Evolutionary conservation across 2,329 filamentous ascomycete genomes (phyloP).

Genomic region (Stagonosporopsis rhizophila): DNA sequence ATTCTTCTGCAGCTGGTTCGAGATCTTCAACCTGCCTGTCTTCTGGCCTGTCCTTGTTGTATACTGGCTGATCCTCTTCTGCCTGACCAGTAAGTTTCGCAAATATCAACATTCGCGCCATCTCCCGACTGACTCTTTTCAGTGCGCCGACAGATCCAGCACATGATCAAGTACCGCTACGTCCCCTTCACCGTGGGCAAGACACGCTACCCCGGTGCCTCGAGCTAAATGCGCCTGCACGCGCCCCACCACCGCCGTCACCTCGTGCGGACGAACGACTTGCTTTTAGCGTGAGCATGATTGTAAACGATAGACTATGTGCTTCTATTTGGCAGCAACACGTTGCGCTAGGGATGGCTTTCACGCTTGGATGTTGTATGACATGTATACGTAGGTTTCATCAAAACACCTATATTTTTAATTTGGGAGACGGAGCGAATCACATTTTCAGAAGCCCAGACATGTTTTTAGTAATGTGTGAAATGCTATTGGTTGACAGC

Average conservation of each 20-base stretch:
- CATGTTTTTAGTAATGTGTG: neutral
- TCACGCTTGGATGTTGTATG: constrained; percentile 26
- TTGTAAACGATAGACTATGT: constrained; percentile 32
- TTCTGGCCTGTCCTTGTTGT: constrained; percentile 99
- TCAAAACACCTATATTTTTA: constrained; percentile 13
- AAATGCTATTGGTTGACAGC: neutral
- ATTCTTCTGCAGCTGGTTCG: constrained; percentile 90
- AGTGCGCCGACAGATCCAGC: constrained; percentile 99
- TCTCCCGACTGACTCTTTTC: constrained; percentile 16
- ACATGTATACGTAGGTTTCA: constrained; percentile 29
- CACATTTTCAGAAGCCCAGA: neutral
- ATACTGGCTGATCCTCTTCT: constrained; percentile 97
- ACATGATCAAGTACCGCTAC: constrained; percentile 99
- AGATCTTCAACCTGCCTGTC: constrained; percentile 93
- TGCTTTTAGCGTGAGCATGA: constrained; percentile 27
- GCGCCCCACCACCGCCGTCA: constrained; percentile 7
- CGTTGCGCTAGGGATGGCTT: constrained; percentile 20
- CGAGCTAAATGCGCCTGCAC: constrained; percentile 29
- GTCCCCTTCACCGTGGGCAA: constrained; percentile 94
- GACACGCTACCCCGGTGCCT: constrained; percentile 49
- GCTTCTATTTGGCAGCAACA: constrained; percentile 23
- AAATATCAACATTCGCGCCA: neutral
- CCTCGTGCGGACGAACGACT: constrained; percentile 12
- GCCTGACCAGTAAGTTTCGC: constrained; percentile 81
- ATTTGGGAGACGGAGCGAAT: constrained; percentile 5